phyloP scores from a whole-genome alignment of 2,329 filamentous ascomycete species.

The Apiospora sp. region DNA sequence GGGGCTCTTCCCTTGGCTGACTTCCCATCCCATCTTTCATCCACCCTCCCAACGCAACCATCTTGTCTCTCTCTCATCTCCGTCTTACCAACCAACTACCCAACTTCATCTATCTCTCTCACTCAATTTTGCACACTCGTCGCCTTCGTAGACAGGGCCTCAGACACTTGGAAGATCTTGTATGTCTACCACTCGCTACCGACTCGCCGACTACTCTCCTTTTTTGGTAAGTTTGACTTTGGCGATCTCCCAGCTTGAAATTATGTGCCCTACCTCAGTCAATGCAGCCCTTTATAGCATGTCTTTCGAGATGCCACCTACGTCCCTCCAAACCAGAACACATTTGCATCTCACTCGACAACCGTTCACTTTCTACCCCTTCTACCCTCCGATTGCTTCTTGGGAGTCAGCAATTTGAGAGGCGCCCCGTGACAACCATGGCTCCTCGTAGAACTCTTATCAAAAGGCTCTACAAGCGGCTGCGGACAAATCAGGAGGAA shows the following conservation, averaged over 20 bases:
- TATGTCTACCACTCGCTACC: slow-evolving; percentile 51
- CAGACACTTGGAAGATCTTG: slow-evolving; percentile 39
- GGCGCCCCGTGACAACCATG: slow-evolving; percentile 25
- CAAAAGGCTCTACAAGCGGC: slow-evolving; percentile 32
- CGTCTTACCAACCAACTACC: slow-evolving; percentile 12
- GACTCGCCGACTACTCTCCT: slow-evolving; percentile 34
- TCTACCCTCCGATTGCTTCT: slow-evolving; percentile 23
- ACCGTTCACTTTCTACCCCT: not conserved
- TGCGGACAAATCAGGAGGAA: slow-evolving; percentile 35
- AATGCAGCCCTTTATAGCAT: not conserved
- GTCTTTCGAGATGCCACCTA: not conserved
- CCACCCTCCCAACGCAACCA: not conserved
- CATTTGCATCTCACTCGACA: not conserved
- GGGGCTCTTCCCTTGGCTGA: not conserved
- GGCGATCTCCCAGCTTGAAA: not conserved
- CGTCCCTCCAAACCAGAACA: too few relatives aligned
- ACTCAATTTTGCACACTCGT: slow-evolving; percentile 30
- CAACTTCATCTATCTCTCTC: slow-evolving; percentile 15
- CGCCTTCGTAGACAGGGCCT: slow-evolving; percentile 37
- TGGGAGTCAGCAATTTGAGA: not conserved
- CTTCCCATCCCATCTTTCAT: not conserved
- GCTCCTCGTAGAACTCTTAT: slow-evolving; percentile 28
- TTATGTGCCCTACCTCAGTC: not conserved
- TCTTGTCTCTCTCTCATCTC: slow-evolving; percentile 22
- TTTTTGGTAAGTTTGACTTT: slow-evolving; percentile 38